Evolutionary conservation across 441 rosid genomes (phyloP).

Genomic region (Populus hybrid): DNA sequence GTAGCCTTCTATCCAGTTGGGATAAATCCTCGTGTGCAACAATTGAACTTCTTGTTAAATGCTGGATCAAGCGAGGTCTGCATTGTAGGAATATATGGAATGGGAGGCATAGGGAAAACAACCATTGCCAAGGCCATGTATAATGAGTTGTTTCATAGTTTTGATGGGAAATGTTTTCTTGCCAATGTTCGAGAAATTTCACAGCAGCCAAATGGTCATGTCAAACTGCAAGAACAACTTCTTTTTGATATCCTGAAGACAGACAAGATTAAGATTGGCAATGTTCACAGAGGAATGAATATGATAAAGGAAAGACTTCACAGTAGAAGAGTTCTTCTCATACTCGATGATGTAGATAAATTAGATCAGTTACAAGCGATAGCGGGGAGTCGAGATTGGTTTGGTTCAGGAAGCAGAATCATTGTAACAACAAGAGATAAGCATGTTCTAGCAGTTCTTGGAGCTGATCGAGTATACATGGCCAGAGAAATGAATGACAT

Average conservation of each 20-base stretch:
- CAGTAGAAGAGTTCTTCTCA: constrained; percentile 6
- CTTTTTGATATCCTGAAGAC: constrained; percentile 9
- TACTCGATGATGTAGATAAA: constrained; percentile 16
- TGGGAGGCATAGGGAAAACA: constrained; percentile 26
- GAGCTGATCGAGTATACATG: not conserved
- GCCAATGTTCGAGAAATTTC: constrained; percentile 15
- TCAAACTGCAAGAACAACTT: constrained; percentile 11
- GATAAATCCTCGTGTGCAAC: constrained; percentile 1
- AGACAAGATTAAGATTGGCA: constrained; percentile 3
- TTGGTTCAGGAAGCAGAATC: constrained; percentile 22
- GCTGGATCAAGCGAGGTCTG: not conserved
- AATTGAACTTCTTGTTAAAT: constrained; percentile 2
- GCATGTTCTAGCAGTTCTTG: not conserved
- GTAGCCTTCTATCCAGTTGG: not conserved
- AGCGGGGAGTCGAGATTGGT: constrained; percentile 18
- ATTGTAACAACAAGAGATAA: constrained; percentile 19
- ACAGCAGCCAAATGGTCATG: not conserved
- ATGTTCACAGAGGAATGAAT: constrained; percentile 7
- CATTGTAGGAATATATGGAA: constrained; percentile 12
- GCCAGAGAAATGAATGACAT: not conserved
- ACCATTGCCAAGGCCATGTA: constrained; percentile 15
- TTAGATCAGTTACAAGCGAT: constrained; percentile 9
- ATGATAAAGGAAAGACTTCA: constrained; percentile 12
- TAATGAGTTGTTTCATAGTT: not conserved
- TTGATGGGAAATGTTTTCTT: constrained; percentile 14